phyloP scores from a whole-genome alignment of 495 filamentous ascomycete genomes.

The Lophiostoma macrostomum region DNA sequence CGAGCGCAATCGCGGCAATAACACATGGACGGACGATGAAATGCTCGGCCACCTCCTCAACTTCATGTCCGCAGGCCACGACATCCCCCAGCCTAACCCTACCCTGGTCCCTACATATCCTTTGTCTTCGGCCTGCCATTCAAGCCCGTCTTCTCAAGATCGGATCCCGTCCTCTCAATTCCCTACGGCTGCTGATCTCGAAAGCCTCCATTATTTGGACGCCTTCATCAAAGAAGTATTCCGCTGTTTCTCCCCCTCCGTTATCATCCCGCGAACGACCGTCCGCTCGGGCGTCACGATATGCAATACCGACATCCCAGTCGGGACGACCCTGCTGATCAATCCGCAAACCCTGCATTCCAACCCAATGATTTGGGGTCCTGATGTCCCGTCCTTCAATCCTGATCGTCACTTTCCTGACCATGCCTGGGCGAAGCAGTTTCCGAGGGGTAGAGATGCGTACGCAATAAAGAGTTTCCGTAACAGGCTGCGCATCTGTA shows the following conservation, averaged over 20 bases:
- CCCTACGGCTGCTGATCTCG: slow-evolving; percentile 44
- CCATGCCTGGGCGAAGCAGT: slow-evolving; percentile 18
- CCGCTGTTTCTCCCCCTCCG: slow-evolving; percentile 55
- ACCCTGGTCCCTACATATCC: slow-evolving; percentile 56
- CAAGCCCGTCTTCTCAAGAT: slow-evolving; percentile 58
- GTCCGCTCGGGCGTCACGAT: slow-evolving; percentile 55
- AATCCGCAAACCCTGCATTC: slow-evolving; percentile 44
- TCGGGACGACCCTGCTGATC: slow-evolving; percentile 52
- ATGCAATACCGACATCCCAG: slow-evolving; percentile 49
- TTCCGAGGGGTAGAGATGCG: slow-evolving; percentile 37
- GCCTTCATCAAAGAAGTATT: slow-evolving; percentile 59
- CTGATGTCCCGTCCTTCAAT: slow-evolving; percentile 39
- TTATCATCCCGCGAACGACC: slow-evolving; percentile 59
- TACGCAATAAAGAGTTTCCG: slow-evolving; percentile 41
- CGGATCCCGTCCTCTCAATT: slow-evolving; percentile 54
- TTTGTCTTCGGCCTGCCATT: slow-evolving; percentile 55
- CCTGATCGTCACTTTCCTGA: slow-evolving; percentile 37
- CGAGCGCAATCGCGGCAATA: not conserved
- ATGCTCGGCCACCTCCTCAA: slow-evolving; percentile 19
- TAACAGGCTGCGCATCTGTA: slow-evolving; percentile 46
- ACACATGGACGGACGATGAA: slow-evolving; percentile 20
- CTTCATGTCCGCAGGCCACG: slow-evolving; percentile 55
- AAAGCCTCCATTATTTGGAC: slow-evolving; percentile 55
- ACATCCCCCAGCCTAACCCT: slow-evolving; percentile 62
- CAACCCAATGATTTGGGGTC: slow-evolving; percentile 35